Percentiles rank a stretch among this genome's conserved stretches.
Conservation (phyloP, 2,329 filamentous ascomycete genomes). For the Diaporthe sp. region DNA sequence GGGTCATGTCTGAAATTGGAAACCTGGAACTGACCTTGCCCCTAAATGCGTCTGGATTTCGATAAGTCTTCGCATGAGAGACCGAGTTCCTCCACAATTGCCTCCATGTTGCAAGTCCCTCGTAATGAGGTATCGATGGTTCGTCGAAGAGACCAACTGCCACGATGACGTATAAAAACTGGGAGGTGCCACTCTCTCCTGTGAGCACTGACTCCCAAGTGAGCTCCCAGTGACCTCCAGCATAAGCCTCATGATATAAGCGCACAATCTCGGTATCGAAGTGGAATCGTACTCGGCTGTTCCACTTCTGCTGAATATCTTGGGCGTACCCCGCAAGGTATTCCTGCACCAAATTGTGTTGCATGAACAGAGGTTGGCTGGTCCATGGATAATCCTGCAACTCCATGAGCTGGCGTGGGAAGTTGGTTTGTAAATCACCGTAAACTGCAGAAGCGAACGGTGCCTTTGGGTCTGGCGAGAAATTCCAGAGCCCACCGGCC, state of each 20-base stretch:
- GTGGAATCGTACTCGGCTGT: background rate
- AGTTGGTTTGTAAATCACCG: slow-evolving; percentile 19
- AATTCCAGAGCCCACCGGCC: slow-evolving; percentile 28
- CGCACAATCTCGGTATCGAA: background rate
- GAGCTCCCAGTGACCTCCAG: background rate
- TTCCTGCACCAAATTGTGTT: slow-evolving; percentile 2
- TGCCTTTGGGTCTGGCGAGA: background rate
- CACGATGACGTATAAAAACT: background rate
- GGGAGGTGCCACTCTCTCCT: background rate
- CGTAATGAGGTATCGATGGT: background rate
- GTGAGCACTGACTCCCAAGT: background rate
- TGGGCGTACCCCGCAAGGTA: background rate
- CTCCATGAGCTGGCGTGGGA: slow-evolving; percentile 34
- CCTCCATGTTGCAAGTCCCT: slow-evolving; percentile 14
- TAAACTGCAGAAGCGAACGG: slow-evolving; percentile 24
- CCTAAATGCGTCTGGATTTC: background rate
- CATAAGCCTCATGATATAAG: background rate
- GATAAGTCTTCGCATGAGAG: slow-evolving; percentile 3
- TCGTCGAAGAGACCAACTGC: slow-evolving; percentile 13
- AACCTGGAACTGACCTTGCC: background rate
- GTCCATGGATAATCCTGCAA: slow-evolving; percentile 23
- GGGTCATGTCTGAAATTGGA: background rate
- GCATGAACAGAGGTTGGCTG: slow-evolving; percentile 18
- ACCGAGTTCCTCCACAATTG: background rate
- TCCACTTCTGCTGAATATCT: background rate